Base-by-base conservation (phyloP, 1,284 basidiomycete genomes). In the Irpex sp. region DNA sequence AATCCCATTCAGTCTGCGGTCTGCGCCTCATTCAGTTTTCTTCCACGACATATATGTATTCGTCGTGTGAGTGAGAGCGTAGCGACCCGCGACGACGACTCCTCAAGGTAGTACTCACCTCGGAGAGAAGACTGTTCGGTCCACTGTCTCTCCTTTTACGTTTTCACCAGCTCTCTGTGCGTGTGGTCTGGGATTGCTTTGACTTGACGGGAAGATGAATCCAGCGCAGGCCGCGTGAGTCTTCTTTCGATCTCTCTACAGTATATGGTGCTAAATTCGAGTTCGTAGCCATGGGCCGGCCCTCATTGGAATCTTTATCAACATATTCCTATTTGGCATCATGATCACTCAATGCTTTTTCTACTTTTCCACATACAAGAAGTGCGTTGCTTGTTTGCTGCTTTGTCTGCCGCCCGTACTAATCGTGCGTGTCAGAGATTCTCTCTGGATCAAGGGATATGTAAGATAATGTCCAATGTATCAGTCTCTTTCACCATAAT, bases 291-390 rank as follows among this genome's bases (percentile, higher is more conserved):
- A 66, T 55, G 68, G 68, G 6, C 65, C 66, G 5, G 59, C 64
- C n/a, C 59, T 67, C 51, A 63, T 69, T 31, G 68, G 68, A 37
- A 59, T 64, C 15, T 60, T 66, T 33, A 58, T 67, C 15, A 69
- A 67, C 36, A 51, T 65, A 11, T 59, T 67, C 50, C 59, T 70
- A n/a, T 66, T 66, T 50, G 69, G 69, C 5, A 60, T 69, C 21
- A 68, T 69, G 65, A 19, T 65, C 57, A 62, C 65, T 15, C 69
- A 70, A 59, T 63, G 61, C n/a, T 69, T 63, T 53, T 56, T 67
- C 21, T 70, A 70, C 49, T 61, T 63, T 35, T 54, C 55, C 15
- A 67, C 64, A 8, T 70, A 67, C 62, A 65, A 61, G 43, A 60
- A 62, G 68, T 70, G 39, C 47, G 65, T 62, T 2, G 4, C 15